Evolutionary conservation across 768 basidiomycete genomes (phyloP).

Genomic region (Trichaptum fuscoviolaceum): DNA sequence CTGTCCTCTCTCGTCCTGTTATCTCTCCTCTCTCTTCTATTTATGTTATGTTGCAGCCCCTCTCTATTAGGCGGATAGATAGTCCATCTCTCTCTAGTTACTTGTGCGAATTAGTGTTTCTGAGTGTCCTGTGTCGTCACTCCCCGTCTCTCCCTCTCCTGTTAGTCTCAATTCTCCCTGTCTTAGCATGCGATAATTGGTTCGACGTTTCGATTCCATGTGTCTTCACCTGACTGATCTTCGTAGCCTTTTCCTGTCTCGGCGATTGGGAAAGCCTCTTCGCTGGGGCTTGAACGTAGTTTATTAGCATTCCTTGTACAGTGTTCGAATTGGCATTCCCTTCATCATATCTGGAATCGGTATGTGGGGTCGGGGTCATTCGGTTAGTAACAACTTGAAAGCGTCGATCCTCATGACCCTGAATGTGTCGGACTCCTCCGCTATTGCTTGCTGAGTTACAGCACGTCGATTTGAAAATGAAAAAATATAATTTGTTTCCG

Average conservation of each 20-base stretch:
- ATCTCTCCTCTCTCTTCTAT: not conserved
- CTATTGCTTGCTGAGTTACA: no score
- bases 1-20: not conserved
- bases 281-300: not conserved
- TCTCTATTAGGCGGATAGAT: slow-evolving; percentile 1
- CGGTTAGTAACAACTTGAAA: not conserved
- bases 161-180: not conserved
- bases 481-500: no score
- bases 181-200: not conserved
- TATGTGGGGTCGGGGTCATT: not conserved
- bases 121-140: not conserved
- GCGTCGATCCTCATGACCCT: not conserved
- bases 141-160: not conserved
- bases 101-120: not conserved
- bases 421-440: not conserved
- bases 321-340: not conserved
- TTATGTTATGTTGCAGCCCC: slow-evolving; percentile 1
- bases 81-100: not conserved
- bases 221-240: not conserved
- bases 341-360: not conserved
- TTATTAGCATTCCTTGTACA: not conserved
- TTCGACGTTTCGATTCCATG: not conserved
- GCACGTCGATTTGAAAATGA: no score
- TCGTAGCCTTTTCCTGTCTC: not conserved
- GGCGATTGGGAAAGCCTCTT: not conserved